Percentiles rank a stretch among this genome's conserved stretches.
phyloP scores from a whole-genome alignment of 108 stramenopile species.

The Nannochloropsis granulata region DNA sequence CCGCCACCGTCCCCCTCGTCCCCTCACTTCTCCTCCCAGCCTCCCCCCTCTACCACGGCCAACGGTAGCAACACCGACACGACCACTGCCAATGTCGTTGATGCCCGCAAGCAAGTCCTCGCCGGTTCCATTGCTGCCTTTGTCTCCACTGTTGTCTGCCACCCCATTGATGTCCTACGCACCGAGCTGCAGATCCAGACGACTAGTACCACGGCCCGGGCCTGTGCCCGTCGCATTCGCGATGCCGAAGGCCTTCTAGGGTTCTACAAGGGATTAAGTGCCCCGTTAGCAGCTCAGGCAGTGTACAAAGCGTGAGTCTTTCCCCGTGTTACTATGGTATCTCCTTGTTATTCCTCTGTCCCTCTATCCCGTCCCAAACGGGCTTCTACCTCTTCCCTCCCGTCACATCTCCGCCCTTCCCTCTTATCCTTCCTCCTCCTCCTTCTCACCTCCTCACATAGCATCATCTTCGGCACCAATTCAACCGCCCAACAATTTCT shows the following conservation, averaged over 20 bases:
- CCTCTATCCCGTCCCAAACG: background rate
- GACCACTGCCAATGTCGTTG: background rate
- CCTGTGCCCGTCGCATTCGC: background rate
- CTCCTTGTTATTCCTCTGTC: too few relatives aligned
- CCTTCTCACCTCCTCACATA: background rate
- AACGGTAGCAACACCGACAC: too few relatives aligned
- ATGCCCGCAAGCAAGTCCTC: background rate
- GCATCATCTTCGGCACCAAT: background rate
- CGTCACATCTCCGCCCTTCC: background rate
- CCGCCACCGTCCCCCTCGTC: too few relatives aligned
- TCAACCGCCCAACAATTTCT: background rate
- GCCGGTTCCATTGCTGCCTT: constrained; percentile 2
- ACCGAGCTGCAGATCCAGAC: constrained; percentile 16
- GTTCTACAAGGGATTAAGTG: constrained; percentile 7
- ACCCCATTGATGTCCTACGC: constrained; percentile 13
- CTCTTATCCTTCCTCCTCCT: background rate
- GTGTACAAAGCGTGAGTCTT: constrained; percentile 13
- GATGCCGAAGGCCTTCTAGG: background rate
- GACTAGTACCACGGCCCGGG: background rate
- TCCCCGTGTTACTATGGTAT: too few relatives aligned
- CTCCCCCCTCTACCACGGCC: too few relatives aligned
- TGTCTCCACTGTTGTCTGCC: constrained; percentile 8
- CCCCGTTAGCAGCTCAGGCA: constrained; percentile 8
- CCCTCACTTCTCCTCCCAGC: too few relatives aligned
- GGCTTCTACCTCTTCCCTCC: background rate